Evolutionary conservation across 2,329 filamentous ascomycete species (phyloP).

Genomic region (Pleurostoma richardsiae): DNA sequence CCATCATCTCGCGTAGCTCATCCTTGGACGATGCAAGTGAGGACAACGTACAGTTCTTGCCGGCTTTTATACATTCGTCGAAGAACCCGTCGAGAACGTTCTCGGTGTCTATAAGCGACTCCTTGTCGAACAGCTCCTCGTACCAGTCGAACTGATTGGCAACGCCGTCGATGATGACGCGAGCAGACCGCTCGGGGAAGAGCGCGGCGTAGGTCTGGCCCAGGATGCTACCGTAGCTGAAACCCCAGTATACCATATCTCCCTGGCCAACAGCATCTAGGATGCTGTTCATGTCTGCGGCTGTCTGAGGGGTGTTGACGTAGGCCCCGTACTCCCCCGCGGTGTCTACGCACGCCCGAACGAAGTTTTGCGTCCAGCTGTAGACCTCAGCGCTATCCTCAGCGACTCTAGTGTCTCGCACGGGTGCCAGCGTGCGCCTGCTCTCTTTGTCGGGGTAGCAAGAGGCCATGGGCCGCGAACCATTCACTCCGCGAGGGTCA

Average conservation of each 20-base stretch:
- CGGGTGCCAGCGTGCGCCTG: slow-evolving; percentile 17
- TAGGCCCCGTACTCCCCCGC: slow-evolving; percentile 38
- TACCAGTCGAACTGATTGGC: slow-evolving; percentile 33
- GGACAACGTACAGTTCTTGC: slow-evolving; percentile 36
- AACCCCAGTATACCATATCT: slow-evolving; percentile 33
- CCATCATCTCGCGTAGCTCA: slow-evolving; percentile 24
- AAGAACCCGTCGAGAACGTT: slow-evolving; percentile 34
- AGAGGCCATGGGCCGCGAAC: slow-evolving; percentile 23
- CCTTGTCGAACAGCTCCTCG: slow-evolving; percentile 26
- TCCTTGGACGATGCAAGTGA: slow-evolving; percentile 27
- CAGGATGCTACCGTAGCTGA: slow-evolving; percentile 32
- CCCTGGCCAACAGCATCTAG: slow-evolving; percentile 34
- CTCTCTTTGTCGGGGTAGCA: slow-evolving; percentile 33
- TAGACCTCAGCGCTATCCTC: slow-evolving; percentile 31
- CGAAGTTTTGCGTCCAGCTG: slow-evolving; percentile 34
- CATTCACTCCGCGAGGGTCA: slow-evolving; percentile 40
- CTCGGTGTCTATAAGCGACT: slow-evolving; percentile 36
- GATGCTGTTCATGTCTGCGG: slow-evolving; percentile 46
- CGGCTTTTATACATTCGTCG: slow-evolving; percentile 41
- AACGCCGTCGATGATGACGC: slow-evolving; percentile 30
- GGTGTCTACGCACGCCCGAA: slow-evolving; percentile 33
- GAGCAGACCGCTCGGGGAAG: slow-evolving; percentile 25
- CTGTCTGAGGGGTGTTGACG: slow-evolving; percentile 44
- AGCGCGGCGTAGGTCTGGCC: slow-evolving; percentile 33
- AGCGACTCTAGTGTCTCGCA: slow-evolving; percentile 16